phyloP scores from a whole-genome alignment of 2,329 filamentous ascomycete species.

The Xylariaceae sp. region DNA sequence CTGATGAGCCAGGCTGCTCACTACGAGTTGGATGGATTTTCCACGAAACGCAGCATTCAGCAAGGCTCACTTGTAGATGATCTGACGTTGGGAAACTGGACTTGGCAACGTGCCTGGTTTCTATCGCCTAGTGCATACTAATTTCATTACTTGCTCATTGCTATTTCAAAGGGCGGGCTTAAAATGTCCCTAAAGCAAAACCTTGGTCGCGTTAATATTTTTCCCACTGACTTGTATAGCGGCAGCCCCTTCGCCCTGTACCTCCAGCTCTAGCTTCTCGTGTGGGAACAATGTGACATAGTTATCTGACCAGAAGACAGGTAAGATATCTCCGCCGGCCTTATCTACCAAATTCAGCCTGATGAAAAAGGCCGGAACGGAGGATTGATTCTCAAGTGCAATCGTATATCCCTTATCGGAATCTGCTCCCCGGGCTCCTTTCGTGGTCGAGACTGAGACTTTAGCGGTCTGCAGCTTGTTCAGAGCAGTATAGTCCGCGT shows the following conservation, averaged over 20 bases:
- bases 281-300: conserved; percentile 66
- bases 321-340: conserved; percentile 52
- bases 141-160: neutral
- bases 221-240: conserved; percentile 39
- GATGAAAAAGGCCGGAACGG: conserved; percentile 63
- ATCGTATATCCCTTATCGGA: conserved; percentile 37
- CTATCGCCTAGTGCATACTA: no score
- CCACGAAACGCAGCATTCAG: no score
- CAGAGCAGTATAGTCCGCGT: conserved; percentile 55
- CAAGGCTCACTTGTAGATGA: no score
- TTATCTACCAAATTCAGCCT: conserved; percentile 55
- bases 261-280: conserved; percentile 53
- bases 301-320: conserved; percentile 66
- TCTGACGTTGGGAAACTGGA: no score
- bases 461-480: conserved; percentile 45
- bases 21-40: no score
- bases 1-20: no score
- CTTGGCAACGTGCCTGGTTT: no score
- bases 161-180: no score
- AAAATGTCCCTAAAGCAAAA: conserved; percentile 3
- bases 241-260: conserved; percentile 36
- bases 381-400: conserved; percentile 56
- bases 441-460: conserved; percentile 40
- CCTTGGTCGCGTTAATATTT: conserved; percentile 31
- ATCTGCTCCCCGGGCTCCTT: neutral